Evolutionary conservation across 768 basidiomycete species (phyloP).

Genomic region (Leucocoprinus leucothites): DNA sequence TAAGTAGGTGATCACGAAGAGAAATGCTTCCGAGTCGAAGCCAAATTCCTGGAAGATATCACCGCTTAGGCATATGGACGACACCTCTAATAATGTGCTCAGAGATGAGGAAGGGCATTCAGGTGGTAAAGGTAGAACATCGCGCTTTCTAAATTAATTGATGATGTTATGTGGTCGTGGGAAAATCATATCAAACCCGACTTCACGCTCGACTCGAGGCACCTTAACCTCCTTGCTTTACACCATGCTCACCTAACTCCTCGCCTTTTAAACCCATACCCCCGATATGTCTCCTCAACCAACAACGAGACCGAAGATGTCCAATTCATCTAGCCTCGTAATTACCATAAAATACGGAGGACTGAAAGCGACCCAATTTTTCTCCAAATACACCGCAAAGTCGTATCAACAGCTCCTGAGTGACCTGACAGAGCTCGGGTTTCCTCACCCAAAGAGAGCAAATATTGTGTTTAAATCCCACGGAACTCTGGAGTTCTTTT

Average conservation of each 20-base stretch:
- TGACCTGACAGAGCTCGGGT: constrained; percentile 33
- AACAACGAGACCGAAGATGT: not conserved
- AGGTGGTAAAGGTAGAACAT: too few species aligned
- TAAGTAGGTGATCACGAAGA: too few species aligned
- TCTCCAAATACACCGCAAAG: constrained; percentile 24
- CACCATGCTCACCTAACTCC: not conserved
- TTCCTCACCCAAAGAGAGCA: constrained; percentile 35
- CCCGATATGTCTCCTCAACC: not conserved
- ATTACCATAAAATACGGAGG: constrained; percentile 33
- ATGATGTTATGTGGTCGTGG: not conserved
- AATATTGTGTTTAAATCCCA: constrained; percentile 30
- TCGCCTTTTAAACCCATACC: not conserved
- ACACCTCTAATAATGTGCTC: too few species aligned
- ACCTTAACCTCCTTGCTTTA: not conserved
- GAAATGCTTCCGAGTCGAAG: too few species aligned
- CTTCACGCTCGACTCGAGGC: too few species aligned
- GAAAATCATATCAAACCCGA: not conserved
- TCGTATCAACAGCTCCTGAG: constrained; percentile 25
- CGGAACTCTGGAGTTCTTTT: constrained; percentile 28
- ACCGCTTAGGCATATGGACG: too few species aligned
- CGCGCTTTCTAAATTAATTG: too few species aligned
- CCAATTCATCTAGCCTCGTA: constrained; percentile 17
- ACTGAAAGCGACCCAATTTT: constrained; percentile 32
- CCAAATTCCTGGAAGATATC: too few species aligned
- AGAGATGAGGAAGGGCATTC: too few species aligned